Conservation (phyloP, 192 early-diverging fungal genomes). For the Phycomyces nitens region DNA sequence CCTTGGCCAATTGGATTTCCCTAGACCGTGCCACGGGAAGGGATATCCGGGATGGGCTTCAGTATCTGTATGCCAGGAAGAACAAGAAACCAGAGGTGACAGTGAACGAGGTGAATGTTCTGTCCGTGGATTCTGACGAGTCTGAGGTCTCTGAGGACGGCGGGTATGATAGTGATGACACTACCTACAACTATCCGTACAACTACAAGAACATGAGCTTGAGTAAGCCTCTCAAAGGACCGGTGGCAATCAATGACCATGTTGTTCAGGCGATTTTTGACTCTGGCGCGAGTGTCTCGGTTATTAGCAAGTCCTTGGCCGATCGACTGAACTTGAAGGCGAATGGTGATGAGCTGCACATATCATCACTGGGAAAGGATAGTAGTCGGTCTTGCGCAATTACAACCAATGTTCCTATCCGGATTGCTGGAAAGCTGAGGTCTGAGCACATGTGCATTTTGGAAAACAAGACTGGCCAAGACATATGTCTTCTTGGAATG, state of each 20-base stretch:
- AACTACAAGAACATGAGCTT: neutral
- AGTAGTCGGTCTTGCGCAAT: neutral
- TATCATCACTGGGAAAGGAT: neutral
- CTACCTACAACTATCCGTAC: neutral
- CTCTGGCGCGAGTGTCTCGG: conserved; percentile 7
- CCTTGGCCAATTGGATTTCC: neutral
- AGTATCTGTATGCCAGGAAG: conserved; percentile 3
- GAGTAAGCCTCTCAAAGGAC: neutral
- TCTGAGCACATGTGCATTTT: conserved; percentile 2
- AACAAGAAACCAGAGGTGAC: neutral
- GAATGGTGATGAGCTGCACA: neutral
- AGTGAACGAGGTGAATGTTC: neutral
- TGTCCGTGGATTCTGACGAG: neutral
- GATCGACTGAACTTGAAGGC: neutral
- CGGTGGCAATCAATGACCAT: neutral
- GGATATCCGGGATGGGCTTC: neutral
- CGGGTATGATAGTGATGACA: neutral
- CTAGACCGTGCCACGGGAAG: neutral
- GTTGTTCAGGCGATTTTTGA: neutral
- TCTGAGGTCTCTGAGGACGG: neutral
- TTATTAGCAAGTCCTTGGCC: neutral
- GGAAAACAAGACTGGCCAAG: neutral
- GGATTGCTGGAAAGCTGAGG: neutral
- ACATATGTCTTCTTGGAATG: no score
- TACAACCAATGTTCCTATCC: neutral